phyloP scores from a whole-genome alignment of 208 protist genomes.

The Blastocrithidia nonstop region DNA sequence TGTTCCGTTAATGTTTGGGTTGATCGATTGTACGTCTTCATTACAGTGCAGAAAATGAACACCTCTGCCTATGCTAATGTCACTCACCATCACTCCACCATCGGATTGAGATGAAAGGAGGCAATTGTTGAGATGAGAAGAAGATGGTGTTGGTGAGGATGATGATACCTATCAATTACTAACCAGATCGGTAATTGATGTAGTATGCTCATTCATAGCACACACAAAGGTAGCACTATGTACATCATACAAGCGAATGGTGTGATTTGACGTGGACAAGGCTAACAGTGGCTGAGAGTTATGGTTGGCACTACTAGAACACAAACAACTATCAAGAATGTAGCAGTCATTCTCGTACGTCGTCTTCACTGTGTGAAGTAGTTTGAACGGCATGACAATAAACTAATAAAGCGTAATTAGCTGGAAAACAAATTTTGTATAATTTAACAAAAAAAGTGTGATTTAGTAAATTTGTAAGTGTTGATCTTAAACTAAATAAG shows the following conservation, averaged over 20 bases:
- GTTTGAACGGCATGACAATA: constrained; percentile 7
- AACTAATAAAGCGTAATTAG: not conserved
- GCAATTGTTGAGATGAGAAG: constrained; percentile 27
- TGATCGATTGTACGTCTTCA: not conserved
- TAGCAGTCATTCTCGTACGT: constrained; percentile 38
- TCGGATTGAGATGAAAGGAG: constrained; percentile 65
- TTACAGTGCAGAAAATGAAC: constrained; percentile 29
- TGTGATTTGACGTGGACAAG: constrained; percentile 35
- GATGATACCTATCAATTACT: too few species aligned
- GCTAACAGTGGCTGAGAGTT: too few species aligned
- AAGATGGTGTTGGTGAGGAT: too few species aligned
- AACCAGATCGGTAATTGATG: constrained; percentile 44
- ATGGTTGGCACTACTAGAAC: constrained; percentile 15
- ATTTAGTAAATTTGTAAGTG: not conserved
- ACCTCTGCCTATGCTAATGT: constrained; percentile 25
- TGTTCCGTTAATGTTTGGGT: too few species aligned
- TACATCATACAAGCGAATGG: constrained; percentile 49
- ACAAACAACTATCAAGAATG: constrained; percentile 56
- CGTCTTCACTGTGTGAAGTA: constrained; percentile 34
- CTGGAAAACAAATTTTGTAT: constrained; percentile 1
- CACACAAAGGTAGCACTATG: constrained; percentile 20
- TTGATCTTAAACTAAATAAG: constrained; percentile 2
- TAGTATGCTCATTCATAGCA: constrained; percentile 44
- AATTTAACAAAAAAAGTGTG: not conserved
- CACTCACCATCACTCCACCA: constrained; percentile 63